Evolutionary conservation across 2,329 filamentous ascomycete species (phyloP), one percentile per base, ranked within the genome.

Genomic region (Dothiorella sarmentorum): DNA sequence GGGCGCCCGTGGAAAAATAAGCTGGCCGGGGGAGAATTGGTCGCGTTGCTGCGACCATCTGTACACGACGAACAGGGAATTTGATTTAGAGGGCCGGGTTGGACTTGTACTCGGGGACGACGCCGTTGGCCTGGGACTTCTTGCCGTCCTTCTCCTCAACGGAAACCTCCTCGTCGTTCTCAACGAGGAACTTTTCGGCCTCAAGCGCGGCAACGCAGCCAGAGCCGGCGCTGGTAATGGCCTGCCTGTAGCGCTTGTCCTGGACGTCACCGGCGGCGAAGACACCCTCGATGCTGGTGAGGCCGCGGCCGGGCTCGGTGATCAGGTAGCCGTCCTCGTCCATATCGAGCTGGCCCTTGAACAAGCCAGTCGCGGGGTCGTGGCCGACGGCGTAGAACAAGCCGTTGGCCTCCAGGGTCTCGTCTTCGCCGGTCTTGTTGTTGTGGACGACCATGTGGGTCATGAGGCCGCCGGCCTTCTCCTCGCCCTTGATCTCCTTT

Each of bases 341-440:
- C 69, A 88, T 89, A 62, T 94, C 83, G 61, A 99, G 69, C 79
- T 97, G 91, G 55, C 85, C 91, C 83, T 94, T 95, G 76, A 99
- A 88, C 38, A 99, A 81, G n/a, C 76, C 70, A 0, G 91, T 97
- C 49, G 94, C 95, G 11, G 94, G 94, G 73, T 97, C 93, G 77
- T 99, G 94, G 22, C 94, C 94, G 56, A 99, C 88, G 69, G 95
- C 94, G 75, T 99, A 99, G 78, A 99, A 99, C 22, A 99, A 82
- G 26, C 94, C 94, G 75, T 89, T 96, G 52, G 93, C 93, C 66
- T 91, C 86, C 49, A 97, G 79, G n/a, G 87, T 87, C 80, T 96
- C 89, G 73, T 89, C 84, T 72, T 86, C 77, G 62, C 90, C 91
- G 20, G 86, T 89, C 68, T 81, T 77, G 61, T 85, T 85, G 77